Conservation (phyloP, 1,284 basidiomycete genomes). For the Ganoderma leucocontextum region DNA sequence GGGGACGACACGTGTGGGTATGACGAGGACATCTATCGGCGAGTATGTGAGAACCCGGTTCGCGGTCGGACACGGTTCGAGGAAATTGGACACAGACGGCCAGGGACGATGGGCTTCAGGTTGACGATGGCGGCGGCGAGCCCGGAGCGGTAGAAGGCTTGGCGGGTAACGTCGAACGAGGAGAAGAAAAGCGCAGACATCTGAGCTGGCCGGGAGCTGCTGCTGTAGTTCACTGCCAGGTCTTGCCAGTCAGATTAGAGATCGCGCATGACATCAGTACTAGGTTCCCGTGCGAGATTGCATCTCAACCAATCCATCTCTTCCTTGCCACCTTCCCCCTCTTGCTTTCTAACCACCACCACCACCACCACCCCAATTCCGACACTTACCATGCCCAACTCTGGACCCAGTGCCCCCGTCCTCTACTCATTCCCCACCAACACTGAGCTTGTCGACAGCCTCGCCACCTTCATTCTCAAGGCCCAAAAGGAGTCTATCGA, state of each 20-base stretch:
- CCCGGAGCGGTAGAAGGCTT: slow-evolving; percentile 80
- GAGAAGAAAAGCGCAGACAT: slow-evolving; percentile 73
- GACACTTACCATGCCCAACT: slow-evolving; percentile 18
- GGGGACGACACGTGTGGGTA: slow-evolving; percentile 80
- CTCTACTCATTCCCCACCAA: slow-evolving; percentile 77
- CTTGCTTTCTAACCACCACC: background rate
- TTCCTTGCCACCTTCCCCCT: background rate
- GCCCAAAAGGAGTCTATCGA: slow-evolving; percentile 91
- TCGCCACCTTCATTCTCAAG: slow-evolving; percentile 87
- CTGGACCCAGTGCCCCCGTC: slow-evolving; percentile 70
- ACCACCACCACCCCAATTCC: background rate
- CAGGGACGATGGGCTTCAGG: slow-evolving; percentile 91
- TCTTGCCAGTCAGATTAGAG: slow-evolving; percentile 1
- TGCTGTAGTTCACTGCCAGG: background rate
- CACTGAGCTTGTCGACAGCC: slow-evolving; percentile 63
- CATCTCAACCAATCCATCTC: background rate
- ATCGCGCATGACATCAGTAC: slow-evolving; percentile 23
- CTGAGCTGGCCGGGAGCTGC: slow-evolving; percentile 24
- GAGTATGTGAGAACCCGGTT: slow-evolving; percentile 6
- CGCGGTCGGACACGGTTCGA: background rate
- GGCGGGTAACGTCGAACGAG: slow-evolving; percentile 83
- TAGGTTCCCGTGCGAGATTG: slow-evolving; percentile 4
- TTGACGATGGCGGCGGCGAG: slow-evolving; percentile 89
- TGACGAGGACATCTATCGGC: slow-evolving; percentile 84
- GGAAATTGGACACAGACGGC: slow-evolving; percentile 68